Evolutionary conservation across 2,329 filamentous ascomycete species (phyloP).

Genomic region (Cyphellophora attinorum): DNA sequence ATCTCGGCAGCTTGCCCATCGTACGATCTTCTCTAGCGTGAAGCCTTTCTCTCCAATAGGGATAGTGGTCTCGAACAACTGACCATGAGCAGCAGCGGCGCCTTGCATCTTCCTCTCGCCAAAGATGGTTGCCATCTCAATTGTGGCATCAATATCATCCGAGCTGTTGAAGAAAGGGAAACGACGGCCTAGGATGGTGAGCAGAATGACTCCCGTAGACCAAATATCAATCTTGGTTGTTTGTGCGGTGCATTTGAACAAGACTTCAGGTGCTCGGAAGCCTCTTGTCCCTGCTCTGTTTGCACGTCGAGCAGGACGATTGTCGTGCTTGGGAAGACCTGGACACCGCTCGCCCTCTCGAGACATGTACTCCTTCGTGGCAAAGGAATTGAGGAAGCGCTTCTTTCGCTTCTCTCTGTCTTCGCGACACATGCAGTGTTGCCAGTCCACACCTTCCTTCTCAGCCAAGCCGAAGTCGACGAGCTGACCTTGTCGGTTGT

Average conservation of each 20-base stretch:
- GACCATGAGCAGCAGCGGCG: slow-evolving; percentile 75
- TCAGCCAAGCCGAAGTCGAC: slow-evolving; percentile 99
- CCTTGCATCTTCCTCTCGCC: slow-evolving; percentile 74
- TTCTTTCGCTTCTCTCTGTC: slow-evolving; percentile 51
- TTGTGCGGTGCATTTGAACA: slow-evolving; percentile 95
- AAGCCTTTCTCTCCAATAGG: slow-evolving; percentile 81
- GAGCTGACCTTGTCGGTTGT: slow-evolving; percentile 69
- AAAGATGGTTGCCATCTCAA: slow-evolving; percentile 95
- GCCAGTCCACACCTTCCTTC: slow-evolving; percentile 57
- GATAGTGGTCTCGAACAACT: slow-evolving; percentile 85
- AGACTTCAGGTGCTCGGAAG: slow-evolving; percentile 90
- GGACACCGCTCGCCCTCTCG: slow-evolving; percentile 30
- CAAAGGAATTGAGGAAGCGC: slow-evolving; percentile 18
- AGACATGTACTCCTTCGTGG: slow-evolving; percentile 27
- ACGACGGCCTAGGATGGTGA: slow-evolving; percentile 84
- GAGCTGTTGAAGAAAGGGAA: slow-evolving; percentile 98
- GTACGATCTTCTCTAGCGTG: slow-evolving; percentile 81
- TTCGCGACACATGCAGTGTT: slow-evolving; percentile 74
- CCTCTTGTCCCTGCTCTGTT: slow-evolving; percentile 92
- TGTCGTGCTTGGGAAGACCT: slow-evolving; percentile 84
- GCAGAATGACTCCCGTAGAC: slow-evolving; percentile 90
- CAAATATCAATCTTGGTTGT: slow-evolving; percentile 92
- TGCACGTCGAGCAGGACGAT: slow-evolving; percentile 74
- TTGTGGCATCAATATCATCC: slow-evolving; percentile 96
- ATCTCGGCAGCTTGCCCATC: slow-evolving; percentile 82